Conservation (phyloP, 225 moss, liverwort and hornwort species). For the Takakia lepidozioides region DNA sequence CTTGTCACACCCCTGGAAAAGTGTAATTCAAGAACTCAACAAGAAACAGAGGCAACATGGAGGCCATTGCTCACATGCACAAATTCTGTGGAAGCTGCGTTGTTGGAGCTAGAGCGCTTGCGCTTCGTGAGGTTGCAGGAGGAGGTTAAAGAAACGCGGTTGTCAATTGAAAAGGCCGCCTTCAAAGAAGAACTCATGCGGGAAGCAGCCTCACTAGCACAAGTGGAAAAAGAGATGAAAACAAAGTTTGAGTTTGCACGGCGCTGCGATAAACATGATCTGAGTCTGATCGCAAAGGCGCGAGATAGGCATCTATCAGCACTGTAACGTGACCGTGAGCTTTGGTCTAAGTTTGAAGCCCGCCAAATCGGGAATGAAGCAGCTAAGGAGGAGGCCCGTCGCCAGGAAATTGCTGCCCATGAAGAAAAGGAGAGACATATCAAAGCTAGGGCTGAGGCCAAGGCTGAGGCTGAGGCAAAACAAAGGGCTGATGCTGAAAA, state of each 20-base stretch:
- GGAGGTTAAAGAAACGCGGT: constrained; percentile 56
- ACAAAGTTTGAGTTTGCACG: constrained; percentile 68
- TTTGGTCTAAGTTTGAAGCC: constrained; percentile 87
- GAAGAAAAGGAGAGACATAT: constrained; percentile 55
- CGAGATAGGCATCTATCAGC: constrained; percentile 82
- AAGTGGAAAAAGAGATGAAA: constrained; percentile 61
- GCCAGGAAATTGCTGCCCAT: constrained; percentile 55
- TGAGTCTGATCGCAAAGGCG: constrained; percentile 78
- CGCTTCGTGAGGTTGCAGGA: constrained; percentile 72
- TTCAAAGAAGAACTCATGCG: constrained; percentile 58
- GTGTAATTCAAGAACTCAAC: constrained; percentile 6
- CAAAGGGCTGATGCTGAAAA: constrained; percentile 59
- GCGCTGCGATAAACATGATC: constrained; percentile 82
- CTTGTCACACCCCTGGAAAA: no score
- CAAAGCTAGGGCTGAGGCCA: constrained; percentile 53
- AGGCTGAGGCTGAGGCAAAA: no score
- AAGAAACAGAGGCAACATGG: constrained; percentile 34
- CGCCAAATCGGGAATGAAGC: constrained; percentile 86
- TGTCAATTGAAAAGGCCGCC: constrained; percentile 45
- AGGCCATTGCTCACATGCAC: constrained; percentile 72
- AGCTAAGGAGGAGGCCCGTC: constrained; percentile 86
- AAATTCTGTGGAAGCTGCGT: constrained; percentile 66
- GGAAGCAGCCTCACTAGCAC: constrained; percentile 41
- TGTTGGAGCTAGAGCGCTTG: constrained; percentile 65
- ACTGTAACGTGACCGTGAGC: constrained; percentile 85